Base-by-base conservation (phyloP, 1,139 yeast genomes). In the Pichiaceae sp. region DNA sequence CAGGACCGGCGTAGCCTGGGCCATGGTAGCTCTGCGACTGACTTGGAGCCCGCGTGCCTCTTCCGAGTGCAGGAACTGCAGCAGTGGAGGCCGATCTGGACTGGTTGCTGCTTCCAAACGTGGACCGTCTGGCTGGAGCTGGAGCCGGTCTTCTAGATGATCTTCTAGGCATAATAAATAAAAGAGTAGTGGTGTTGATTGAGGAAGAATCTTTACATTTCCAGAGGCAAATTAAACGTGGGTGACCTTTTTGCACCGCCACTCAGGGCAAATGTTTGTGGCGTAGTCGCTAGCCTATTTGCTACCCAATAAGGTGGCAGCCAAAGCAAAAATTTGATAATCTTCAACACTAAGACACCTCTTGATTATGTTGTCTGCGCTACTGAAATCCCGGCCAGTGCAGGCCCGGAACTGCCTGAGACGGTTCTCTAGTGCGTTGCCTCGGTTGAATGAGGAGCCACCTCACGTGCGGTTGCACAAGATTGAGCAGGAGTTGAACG, bases 101-200 rank as follows among this genome's bases (percentile, higher is more conserved):
- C 30, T 52, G 32, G 24, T 11, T 11, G 11, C 42, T 37, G 31
- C 47, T 44, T 29, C 49, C 49, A 17, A 44, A 46, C 2, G 42
- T 24, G 4, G 50, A 41, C 5, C 33, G 9, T 40, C 49, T 41
- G 32, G 49, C 42, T 33, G 55, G 47, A 18, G 57, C 49, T 26
- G 50, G n/a, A 21, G 24, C 40, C 48, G 80, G 76, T 45, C 78
- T 72, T 51, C 79, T 72, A 58, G 78, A 70, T 57, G 80, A 72
- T 66, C 68, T 73, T 72, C 81, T 73, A 50, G 81, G 66, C 80
- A 75, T 75, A 20, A 17, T 29, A 16, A 26, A 26, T 26, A 21
- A 21, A 11, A 21, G 11, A 21, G 24, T 21, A 11, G 7, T 21
- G 24, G 7, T 21, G 11, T 7, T 7, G 24, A 21, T 7, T 7